Evolutionary conservation across 2,329 filamentous ascomycete species (phyloP).

Genomic region (Dendrostoma leiphaemia): DNA sequence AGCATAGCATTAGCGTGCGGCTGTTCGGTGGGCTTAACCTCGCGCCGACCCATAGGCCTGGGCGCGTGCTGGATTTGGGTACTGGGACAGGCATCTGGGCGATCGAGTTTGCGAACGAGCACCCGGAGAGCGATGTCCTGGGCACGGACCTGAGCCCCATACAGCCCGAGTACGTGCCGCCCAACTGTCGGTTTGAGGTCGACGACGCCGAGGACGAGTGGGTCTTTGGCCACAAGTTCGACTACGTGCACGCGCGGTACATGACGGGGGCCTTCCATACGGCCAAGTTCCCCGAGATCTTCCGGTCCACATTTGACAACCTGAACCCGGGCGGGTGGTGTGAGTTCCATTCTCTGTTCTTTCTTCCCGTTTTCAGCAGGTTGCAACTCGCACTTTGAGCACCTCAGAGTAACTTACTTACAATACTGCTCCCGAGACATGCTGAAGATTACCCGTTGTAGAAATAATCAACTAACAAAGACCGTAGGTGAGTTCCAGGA

Average conservation of each 20-base stretch:
- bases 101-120: slow-evolving; percentile 24
- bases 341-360: too few species aligned
- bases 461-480: too few species aligned
- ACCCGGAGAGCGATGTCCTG: slow-evolving; percentile 23
- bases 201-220: slow-evolving; percentile 26
- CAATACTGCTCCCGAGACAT: too few species aligned
- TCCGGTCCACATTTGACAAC: slow-evolving; percentile 20
- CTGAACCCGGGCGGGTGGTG: slow-evolving; percentile 23
- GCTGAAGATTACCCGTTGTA: too few species aligned
- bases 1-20: slow-evolving; percentile 19
- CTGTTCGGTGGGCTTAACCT: slow-evolving; percentile 19
- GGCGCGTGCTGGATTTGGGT: slow-evolving; percentile 26
- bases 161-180: slow-evolving; percentile 25
- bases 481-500: slow-evolving; percentile 26
- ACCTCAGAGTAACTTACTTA: too few species aligned
- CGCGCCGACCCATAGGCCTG: slow-evolving; percentile 20
- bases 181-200: slow-evolving; percentile 25
- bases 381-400: too few species aligned
- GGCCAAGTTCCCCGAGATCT: slow-evolving; percentile 17
- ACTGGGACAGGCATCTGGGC: slow-evolving; percentile 28
- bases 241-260: slow-evolving; percentile 24
- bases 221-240: slow-evolving; percentile 22
- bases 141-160: slow-evolving; percentile 26
- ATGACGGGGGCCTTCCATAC: slow-evolving; percentile 20
- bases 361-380: too few species aligned